Conservation (phyloP, 768 basidiomycete genomes). For the Lactifluus pinguis region DNA sequence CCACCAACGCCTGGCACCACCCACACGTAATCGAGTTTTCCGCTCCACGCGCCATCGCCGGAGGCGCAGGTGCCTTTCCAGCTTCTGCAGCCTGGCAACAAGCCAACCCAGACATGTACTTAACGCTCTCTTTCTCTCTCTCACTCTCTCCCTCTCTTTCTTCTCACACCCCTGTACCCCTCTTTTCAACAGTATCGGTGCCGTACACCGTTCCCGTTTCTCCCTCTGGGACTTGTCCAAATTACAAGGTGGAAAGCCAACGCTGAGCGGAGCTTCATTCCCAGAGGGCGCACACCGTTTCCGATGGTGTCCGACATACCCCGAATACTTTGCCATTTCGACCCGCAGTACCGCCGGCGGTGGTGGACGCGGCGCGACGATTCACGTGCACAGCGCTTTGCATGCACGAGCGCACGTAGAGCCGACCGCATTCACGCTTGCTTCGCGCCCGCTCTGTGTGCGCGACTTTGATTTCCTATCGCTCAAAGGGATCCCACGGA, state of each 20-base stretch:
- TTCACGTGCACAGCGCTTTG: conserved; percentile 57
- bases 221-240: conserved; percentile 69
- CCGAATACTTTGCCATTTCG: conserved; percentile 73
- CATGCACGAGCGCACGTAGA: conserved; percentile 50
- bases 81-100: conserved; percentile 63
- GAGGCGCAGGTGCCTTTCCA: conserved; percentile 38
- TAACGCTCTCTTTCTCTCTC: conserved; percentile 26
- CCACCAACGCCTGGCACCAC: conserved; percentile 49
- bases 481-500: conserved; percentile 47
- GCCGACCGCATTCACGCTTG: conserved; percentile 50
- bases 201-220: conserved; percentile 62
- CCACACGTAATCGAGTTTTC: conserved; percentile 60
- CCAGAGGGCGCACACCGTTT: conserved; percentile 60
- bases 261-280: conserved; percentile 51
- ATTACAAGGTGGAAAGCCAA: conserved; percentile 66
- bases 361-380: conserved; percentile 33
- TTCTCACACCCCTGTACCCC: not conserved
- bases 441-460: conserved; percentile 53
- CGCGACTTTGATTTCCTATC: conserved; percentile 73
- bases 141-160: not conserved
- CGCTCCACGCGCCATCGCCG: conserved; percentile 56
- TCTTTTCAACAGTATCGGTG: conserved; percentile 49
- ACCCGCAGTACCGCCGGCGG: conserved; percentile 31
- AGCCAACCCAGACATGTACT: conserved; percentile 69
- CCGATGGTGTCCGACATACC: conserved; percentile 72